These are phyloP conservation scores for Piper longum DNA, from an alignment of 164 flowering plant species.

Conservation along the genomic window DNA sequence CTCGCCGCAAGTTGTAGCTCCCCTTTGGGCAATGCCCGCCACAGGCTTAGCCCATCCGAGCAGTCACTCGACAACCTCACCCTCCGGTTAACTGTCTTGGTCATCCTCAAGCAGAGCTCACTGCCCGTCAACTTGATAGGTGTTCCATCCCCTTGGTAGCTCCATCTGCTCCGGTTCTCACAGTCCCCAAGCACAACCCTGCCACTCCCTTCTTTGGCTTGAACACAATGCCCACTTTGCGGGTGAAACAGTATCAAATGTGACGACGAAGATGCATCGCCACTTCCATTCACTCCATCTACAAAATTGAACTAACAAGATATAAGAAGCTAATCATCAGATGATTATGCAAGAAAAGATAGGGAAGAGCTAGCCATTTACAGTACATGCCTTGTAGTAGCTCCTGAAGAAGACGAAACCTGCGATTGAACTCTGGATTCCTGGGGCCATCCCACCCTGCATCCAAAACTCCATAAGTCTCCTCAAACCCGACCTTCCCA, in stretches of 20 bases:
- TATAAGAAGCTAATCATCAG: too few relatives aligned
- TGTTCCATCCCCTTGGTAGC: constrained; percentile 9
- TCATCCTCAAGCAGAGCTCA: constrained; percentile 17
- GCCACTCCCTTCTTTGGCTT: not conserved
- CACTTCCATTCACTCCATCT: too few relatives aligned
- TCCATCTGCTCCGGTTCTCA: constrained; percentile 16
- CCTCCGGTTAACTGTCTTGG: constrained; percentile 16
- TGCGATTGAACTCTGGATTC: constrained; percentile 11
- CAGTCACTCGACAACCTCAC: constrained; percentile 22
- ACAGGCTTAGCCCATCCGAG: constrained; percentile 14
- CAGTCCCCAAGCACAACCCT: constrained; percentile 12
- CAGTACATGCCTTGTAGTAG: not conserved
- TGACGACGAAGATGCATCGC: constrained; percentile 3
- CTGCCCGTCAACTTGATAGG: constrained; percentile 19
- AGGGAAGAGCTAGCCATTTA: not conserved
- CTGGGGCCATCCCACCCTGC: constrained; percentile 19
- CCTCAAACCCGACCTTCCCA: constrained; percentile 13
- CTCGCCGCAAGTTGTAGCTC: constrained; percentile 26
- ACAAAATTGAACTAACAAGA: too few relatives aligned
- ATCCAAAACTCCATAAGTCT: constrained; percentile 24
- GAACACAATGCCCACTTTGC: constrained; percentile 23
- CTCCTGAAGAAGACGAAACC: not conserved
- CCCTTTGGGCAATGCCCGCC: constrained; percentile 21
- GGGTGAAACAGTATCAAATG: constrained; percentile 9
- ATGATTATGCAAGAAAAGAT: not conserved